Conservation (phyloP, 2,329 filamentous ascomycete species). For the Colletotrichum endophyticum region DNA sequence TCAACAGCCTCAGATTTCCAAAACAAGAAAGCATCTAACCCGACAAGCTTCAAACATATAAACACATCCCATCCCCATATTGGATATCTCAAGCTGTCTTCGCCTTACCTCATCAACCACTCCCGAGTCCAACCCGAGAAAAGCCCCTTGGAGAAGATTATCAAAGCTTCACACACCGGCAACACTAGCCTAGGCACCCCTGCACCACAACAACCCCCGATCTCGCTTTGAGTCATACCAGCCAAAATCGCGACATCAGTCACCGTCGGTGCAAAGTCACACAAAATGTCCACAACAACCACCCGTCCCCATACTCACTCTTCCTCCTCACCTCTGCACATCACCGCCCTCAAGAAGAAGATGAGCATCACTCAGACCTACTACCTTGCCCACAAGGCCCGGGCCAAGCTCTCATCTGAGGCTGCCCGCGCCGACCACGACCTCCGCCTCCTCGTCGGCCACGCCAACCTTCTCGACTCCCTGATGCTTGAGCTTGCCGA, state of each 20-base stretch:
- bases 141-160: not conserved
- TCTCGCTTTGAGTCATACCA: slow-evolving; percentile 22
- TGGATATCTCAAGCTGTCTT: not conserved
- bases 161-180: slow-evolving; percentile 15
- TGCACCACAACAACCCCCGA: slow-evolving; percentile 14
- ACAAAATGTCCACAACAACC: slow-evolving; percentile 35
- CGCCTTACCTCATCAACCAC: not conserved
- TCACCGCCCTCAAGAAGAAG: slow-evolving; percentile 60
- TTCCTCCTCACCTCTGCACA: slow-evolving; percentile 43
- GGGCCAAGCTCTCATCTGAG: slow-evolving; percentile 93
- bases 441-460: slow-evolving; percentile 92
- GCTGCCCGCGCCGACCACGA: slow-evolving; percentile 92
- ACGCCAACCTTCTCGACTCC: slow-evolving; percentile 96
- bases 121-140: not conserved
- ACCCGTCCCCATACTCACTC: slow-evolving; percentile 33
- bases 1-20: slow-evolving; percentile 4
- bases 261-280: slow-evolving; percentile 15
- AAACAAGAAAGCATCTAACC: slow-evolving; percentile 10
- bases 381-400: slow-evolving; percentile 95
- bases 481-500: slow-evolving; percentile 92
- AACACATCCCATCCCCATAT: not conserved
- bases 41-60: not conserved
- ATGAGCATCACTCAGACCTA: slow-evolving; percentile 99
- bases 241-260: slow-evolving; percentile 21
- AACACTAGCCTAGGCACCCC: slow-evolving; percentile 18